These are phyloP conservation scores for Aeschynomene evenia DNA, from an alignment of 306 rosid species.

Conservation along the genomic window DNA sequence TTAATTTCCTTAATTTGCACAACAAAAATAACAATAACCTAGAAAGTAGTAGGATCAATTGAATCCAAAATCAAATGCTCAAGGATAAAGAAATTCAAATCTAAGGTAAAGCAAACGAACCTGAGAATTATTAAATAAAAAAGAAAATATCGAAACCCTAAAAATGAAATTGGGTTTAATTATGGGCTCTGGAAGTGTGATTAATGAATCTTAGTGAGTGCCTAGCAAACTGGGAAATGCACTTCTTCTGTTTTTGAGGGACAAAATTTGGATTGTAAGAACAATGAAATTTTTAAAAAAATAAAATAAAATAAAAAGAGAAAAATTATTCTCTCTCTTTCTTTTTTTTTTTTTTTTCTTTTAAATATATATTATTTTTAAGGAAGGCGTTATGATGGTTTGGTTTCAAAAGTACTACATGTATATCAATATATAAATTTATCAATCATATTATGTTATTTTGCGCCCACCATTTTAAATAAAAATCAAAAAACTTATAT, in stretches of 20 bases:
- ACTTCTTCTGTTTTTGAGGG: conserved; percentile 24
- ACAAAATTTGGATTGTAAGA: conserved; percentile 17
- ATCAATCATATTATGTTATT: too few relatives aligned
- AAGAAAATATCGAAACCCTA: conserved; percentile 26
- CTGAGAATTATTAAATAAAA: neutral
- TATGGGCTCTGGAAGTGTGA: neutral
- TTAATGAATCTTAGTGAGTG: conserved; percentile 22
- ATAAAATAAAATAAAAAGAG: neutral
- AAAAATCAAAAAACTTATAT: too few relatives aligned
- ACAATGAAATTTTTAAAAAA: neutral
- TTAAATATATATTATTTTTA: neutral
- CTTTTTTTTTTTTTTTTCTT: neutral
- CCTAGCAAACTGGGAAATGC: conserved; percentile 23
- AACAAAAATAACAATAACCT: neutral
- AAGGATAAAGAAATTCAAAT: conserved; percentile 1
- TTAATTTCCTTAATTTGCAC: neutral
- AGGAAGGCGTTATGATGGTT: neutral
- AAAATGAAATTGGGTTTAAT: neutral
- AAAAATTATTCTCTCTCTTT: too few relatives aligned
- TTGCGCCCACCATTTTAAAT: too few relatives aligned
- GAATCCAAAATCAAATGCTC: conserved; percentile 5
- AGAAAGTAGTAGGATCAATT: conserved; percentile 4
- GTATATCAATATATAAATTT: too few relatives aligned
- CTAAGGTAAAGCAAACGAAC: conserved; percentile 6
- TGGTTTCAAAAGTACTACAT: too few relatives aligned